Evolutionary conservation across 371 early-diverging fungal genomes (phyloP).

Genomic region (Sporodiniella umbellata): DNA sequence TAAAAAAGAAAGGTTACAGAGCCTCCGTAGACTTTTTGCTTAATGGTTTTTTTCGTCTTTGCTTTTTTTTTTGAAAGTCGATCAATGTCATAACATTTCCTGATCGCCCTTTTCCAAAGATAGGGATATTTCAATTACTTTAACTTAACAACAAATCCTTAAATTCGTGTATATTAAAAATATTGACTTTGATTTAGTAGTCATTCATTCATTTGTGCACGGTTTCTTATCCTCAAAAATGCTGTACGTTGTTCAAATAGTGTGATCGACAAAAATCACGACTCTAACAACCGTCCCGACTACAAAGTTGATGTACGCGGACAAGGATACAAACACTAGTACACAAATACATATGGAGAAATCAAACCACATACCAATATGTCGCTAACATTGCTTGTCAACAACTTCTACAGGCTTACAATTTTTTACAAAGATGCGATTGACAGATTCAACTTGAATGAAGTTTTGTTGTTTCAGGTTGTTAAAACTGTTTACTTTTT

Average conservation of each 20-base stretch:
- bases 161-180: no score
- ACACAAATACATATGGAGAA: slow-evolving; percentile 8
- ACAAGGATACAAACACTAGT: slow-evolving; percentile 4
- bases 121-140: no score
- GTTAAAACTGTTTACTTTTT: slow-evolving; percentile 8
- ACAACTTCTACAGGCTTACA: slow-evolving; percentile 2
- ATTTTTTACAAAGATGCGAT: slow-evolving; percentile 7
- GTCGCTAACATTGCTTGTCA: slow-evolving; percentile 7
- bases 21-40: not conserved
- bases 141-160: no score
- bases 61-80: no score
- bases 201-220: slow-evolving; percentile 14
- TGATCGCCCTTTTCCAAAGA: no score
- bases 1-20: slow-evolving; percentile 1
- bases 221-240: slow-evolving; percentile 8
- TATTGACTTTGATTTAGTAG: no score
- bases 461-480: slow-evolving; percentile 5
- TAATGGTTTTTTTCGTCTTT: not conserved
- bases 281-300: slow-evolving; percentile 5
- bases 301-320: slow-evolving; percentile 5
- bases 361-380: slow-evolving; percentile 2
- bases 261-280: not conserved
- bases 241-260: slow-evolving; percentile 7
- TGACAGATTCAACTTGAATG: slow-evolving; percentile 6
- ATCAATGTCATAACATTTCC: no score